These are phyloP conservation scores for Spirogloea muscicola DNA, from an alignment of 139 green algal genomes.

Conservation along the genomic window DNA sequence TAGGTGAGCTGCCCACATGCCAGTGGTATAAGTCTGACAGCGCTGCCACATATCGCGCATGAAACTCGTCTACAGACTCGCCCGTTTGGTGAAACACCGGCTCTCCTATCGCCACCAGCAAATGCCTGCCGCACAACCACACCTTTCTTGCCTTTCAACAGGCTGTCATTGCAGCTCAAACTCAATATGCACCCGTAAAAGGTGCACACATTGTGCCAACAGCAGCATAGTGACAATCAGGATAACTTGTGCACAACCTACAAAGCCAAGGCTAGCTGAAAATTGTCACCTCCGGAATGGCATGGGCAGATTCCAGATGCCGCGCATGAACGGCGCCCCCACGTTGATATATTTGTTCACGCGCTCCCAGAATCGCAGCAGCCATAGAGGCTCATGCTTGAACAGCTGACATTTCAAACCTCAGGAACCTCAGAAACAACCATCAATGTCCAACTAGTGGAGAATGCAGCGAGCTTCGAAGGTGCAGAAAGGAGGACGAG, in stretches of 20 bases:
- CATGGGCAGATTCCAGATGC: constrained; percentile 39
- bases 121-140: constrained; percentile 11
- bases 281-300: constrained; percentile 37
- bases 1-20: constrained; percentile 23
- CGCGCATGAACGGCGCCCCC: constrained; percentile 45
- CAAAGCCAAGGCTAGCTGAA: not conserved
- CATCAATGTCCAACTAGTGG: not conserved
- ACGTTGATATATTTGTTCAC: constrained; percentile 36
- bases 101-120: constrained; percentile 32
- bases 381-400: constrained; percentile 36
- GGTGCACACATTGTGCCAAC: not conserved
- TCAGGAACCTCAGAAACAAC: not conserved
- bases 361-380: constrained; percentile 42
- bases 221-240: not conserved
- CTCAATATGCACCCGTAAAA: not conserved
- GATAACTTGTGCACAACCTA: not conserved
- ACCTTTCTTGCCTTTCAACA: not conserved
- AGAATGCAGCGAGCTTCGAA: not conserved
- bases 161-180: not conserved
- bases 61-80: constrained; percentile 36
- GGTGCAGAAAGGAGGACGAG: not conserved
- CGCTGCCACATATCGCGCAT: constrained; percentile 21
- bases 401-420: constrained; percentile 37
- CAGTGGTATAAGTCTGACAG: constrained; percentile 22
- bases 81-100: constrained; percentile 30